phyloP scores from a whole-genome alignment of 2,329 filamentous ascomycete species.

The Ceratocystis papillata region DNA sequence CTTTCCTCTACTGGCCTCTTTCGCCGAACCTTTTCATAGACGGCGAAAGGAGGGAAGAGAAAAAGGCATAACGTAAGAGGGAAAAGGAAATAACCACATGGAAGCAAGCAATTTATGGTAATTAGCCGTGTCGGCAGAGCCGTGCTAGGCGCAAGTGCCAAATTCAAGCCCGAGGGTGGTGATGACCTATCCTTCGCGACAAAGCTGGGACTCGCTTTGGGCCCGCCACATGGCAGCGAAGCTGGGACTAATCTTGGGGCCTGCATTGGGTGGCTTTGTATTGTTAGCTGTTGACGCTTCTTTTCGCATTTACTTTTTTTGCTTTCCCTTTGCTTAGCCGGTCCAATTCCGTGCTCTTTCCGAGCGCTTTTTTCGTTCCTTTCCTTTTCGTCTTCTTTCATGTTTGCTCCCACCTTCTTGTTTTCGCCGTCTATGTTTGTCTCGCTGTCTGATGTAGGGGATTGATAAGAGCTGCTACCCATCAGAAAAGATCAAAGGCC shows the following conservation, averaged over 20 bases:
- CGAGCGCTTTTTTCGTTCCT: neutral
- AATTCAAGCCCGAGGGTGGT: neutral
- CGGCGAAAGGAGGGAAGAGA: no score
- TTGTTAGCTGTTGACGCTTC: neutral
- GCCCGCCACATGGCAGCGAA: conserved; percentile 8
- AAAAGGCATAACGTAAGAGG: conserved; percentile 6
- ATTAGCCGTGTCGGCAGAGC: conserved; percentile 5
- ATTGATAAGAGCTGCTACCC: neutral
- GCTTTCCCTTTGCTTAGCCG: neutral
- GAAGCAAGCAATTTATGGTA: neutral
- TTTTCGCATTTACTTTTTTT: neutral
- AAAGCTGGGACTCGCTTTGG: conserved; percentile 2
- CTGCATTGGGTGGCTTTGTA: neutral
- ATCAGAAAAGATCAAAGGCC: neutral
- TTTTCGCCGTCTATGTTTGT: neutral
- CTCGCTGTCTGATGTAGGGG: neutral
- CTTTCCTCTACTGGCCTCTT: neutral
- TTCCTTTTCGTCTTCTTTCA: neutral
- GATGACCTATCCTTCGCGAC: neutral
- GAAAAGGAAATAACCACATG: neutral
- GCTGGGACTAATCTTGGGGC: conserved; percentile 3
- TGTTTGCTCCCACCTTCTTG: neutral
- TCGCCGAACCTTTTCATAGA: no score
- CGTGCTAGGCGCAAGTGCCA: conserved; percentile 6
- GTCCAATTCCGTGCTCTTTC: neutral